phyloP scores from a whole-genome alignment of 2,329 filamentous ascomycete genomes.

The Ophiobolus disseminans region DNA sequence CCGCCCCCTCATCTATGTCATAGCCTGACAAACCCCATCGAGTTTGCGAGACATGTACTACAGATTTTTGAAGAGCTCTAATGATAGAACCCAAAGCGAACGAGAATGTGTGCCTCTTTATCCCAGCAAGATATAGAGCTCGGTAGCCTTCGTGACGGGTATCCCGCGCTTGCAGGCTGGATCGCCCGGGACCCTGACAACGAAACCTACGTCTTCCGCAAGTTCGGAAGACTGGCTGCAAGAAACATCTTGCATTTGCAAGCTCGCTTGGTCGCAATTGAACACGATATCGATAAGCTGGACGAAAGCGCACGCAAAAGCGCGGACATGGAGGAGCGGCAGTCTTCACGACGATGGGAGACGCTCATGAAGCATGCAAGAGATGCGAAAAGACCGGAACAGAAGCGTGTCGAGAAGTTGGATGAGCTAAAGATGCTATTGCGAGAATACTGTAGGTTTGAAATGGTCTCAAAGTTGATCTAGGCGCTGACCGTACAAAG shows the following conservation, averaged over 20 bases:
- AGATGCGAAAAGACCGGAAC: not conserved
- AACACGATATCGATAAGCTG: conserved; percentile 2
- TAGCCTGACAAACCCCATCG: too few relatives aligned
- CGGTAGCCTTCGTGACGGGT: conserved; percentile 7
- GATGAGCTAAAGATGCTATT: not conserved
- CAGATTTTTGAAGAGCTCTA: too few relatives aligned
- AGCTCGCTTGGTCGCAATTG: conserved; percentile 1
- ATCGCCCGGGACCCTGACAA: conserved; percentile 26
- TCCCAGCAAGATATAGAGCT: conserved; percentile 2
- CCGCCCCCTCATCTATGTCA: too few relatives aligned
- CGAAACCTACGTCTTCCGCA: conserved; percentile 26
- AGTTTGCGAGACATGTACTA: too few relatives aligned
- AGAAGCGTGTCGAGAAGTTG: not conserved
- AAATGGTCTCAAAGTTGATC: not conserved
- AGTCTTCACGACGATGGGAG: conserved; percentile 5
- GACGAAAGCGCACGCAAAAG: conserved; percentile 5
- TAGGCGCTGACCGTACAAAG: not conserved
- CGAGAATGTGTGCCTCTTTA: not conserved
- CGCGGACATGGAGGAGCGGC: not conserved
- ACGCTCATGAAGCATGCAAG: conserved; percentile 1
- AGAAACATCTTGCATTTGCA: conserved; percentile 24
- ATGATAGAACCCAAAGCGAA: too few relatives aligned
- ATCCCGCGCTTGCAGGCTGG: conserved; percentile 25
- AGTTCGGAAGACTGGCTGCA: conserved; percentile 21
- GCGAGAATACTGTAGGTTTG: conserved; percentile 6